These are phyloP conservation scores for Vitis rupestris DNA, from an alignment of 164 flowering plant species.

Conservation along the genomic window DNA sequence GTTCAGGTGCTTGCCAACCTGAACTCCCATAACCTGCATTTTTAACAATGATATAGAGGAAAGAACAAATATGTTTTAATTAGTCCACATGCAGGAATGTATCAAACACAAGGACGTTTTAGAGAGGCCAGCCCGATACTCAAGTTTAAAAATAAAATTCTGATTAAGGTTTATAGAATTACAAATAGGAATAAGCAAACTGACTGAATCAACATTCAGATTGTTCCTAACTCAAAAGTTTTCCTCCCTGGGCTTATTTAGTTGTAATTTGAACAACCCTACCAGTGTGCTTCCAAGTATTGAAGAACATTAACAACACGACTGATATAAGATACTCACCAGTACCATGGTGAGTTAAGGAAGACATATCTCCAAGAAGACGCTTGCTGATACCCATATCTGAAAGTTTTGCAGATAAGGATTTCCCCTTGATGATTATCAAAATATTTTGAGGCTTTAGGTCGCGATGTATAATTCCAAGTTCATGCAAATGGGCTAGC, in stretches of 20 bases:
- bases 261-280: too few species aligned
- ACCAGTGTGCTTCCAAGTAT: too few species aligned
- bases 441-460: slow-evolving; percentile 85
- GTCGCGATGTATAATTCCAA: slow-evolving; percentile 80
- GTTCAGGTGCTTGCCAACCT: slow-evolving; percentile 94
- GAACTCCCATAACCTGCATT: slow-evolving; percentile 73
- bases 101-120: too few species aligned
- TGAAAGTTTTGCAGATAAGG: slow-evolving; percentile 68
- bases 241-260: too few species aligned
- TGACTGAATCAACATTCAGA: too few species aligned
- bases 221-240: too few species aligned
- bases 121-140: too few species aligned
- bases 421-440: slow-evolving; percentile 37
- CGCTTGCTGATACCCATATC: slow-evolving; percentile 92
- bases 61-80: background rate
- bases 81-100: background rate
- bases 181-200: too few species aligned
- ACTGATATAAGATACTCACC: slow-evolving; percentile 33
- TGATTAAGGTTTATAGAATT: too few species aligned
- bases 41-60: background rate
- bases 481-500: slow-evolving; percentile 74
- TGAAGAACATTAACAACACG: background rate
- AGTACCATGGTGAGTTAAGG: slow-evolving; percentile 55
- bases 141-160: too few species aligned
- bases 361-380: slow-evolving; percentile 52